These are phyloP conservation scores for Lotmaria passim DNA, from an alignment of 208 protist genomes.

Conservation along the genomic window DNA sequence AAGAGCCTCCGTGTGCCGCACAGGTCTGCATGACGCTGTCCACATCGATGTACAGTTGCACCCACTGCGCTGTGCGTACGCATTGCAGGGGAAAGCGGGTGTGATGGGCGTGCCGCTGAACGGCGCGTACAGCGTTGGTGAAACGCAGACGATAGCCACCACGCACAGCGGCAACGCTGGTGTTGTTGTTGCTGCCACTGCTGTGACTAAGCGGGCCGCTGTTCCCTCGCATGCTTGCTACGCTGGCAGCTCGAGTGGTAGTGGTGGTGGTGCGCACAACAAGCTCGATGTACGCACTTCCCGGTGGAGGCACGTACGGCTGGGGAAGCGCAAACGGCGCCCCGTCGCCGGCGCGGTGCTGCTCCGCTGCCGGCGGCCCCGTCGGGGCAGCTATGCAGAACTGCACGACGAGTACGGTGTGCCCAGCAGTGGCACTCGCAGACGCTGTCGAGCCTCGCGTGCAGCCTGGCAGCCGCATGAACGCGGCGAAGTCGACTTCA, in stretches of 20 bases:
- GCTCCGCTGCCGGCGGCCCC: not conserved
- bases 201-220: not conserved
- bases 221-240: too few species aligned
- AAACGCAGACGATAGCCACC: slow-evolving; percentile 48
- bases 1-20: slow-evolving; percentile 12
- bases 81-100: slow-evolving; percentile 64
- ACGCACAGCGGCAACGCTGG: not conserved
- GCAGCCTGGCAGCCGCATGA: slow-evolving; percentile 24
- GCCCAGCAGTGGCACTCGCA: not conserved
- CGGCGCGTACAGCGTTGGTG: slow-evolving; percentile 36
- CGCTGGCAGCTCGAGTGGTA: not conserved
- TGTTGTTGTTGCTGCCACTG: slow-evolving; percentile 6
- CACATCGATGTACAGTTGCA: slow-evolving; percentile 71
- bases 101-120: slow-evolving; percentile 60
- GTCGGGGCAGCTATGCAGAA: slow-evolving; percentile 44
- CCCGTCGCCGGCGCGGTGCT: not conserved
- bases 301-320: slow-evolving; percentile 13
- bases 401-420: slow-evolving; percentile 59
- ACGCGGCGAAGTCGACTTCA: slow-evolving; percentile 51
- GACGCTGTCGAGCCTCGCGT: not conserved
- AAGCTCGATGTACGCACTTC: slow-evolving; percentile 28
- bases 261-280: slow-evolving; percentile 14
- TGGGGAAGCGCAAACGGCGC: not conserved
- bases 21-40: slow-evolving; percentile 42
- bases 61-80: slow-evolving; percentile 57